A percentile compares a stretch with the other conserved stretches of the same genome.
Conservation (phyloP, 768 basidiomycete genomes). For the Lentinula lateritia region DNA sequence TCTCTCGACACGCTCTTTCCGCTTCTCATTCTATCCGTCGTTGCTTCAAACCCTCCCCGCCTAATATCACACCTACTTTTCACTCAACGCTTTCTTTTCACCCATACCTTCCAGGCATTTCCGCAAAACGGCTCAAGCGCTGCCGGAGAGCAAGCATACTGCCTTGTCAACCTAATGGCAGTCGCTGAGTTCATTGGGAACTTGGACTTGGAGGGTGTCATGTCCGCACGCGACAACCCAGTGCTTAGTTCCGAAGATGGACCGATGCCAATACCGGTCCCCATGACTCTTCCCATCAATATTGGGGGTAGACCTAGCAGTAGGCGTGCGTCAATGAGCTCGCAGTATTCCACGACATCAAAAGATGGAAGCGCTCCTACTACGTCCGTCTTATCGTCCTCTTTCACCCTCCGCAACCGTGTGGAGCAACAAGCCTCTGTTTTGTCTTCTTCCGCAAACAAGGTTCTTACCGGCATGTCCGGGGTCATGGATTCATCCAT, state of each 20-base stretch:
- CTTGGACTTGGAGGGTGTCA: constrained; percentile 76
- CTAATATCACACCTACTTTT: constrained; percentile 68
- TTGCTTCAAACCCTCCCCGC: constrained; percentile 84
- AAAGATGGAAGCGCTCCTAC: neutral
- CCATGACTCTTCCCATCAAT: constrained; percentile 1
- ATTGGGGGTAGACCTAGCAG: neutral
- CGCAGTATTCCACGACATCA: neutral
- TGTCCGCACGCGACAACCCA: neutral
- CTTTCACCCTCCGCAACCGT: constrained; percentile 37
- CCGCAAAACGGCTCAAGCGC: constrained; percentile 38
- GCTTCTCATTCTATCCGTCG: constrained; percentile 89
- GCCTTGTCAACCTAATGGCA: constrained; percentile 90
- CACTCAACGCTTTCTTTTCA: constrained; percentile 44
- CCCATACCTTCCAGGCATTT: neutral
- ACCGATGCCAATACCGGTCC: constrained; percentile 1
- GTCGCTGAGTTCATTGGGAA: constrained; percentile 95
- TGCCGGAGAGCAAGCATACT: constrained; percentile 87
- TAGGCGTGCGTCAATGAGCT: neutral
- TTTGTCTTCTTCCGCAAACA: constrained; percentile 77
- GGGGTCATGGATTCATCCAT: constrained; percentile 91
- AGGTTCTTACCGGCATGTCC: constrained; percentile 72
- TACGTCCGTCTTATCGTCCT: neutral
- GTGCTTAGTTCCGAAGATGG: neutral
- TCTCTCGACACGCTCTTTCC: constrained; percentile 81
- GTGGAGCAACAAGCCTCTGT: constrained; percentile 79